Evolutionary conservation across 2,329 filamentous ascomycete genomes (phyloP), one percentile per base, ranked within the genome.

Genomic region (Fusarium sp.): DNA sequence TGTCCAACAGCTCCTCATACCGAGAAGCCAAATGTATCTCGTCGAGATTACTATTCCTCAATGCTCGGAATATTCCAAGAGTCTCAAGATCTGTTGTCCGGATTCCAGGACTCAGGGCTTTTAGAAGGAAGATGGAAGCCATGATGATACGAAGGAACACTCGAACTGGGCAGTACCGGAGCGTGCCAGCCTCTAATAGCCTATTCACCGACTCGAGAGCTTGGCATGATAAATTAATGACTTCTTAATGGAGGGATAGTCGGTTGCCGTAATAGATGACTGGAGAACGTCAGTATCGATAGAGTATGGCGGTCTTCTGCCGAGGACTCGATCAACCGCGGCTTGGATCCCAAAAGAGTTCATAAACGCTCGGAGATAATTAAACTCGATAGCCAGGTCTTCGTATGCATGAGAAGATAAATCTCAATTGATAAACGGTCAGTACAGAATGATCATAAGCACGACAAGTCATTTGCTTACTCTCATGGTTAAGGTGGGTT

Each of bases 171-270:
- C 84, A 86, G 69, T 86, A 89, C 7, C 84, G 82, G n/a, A 90
- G 79, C 12, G 78, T 79, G 1, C 81, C 81, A 6, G 80, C 81
- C 31, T 88, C 83, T 6, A 84, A 83, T 4, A 89, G 81, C 44
- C 85, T 82, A 2, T 81, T 84, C 6, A 86, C 85, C 54, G 85
- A 87, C 53, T 85, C 80, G 7, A 89, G 78, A 33, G 88, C 87
- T 58, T 87, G 81, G 48, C 85, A 85, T 65, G 85, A 87, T 4
- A 85, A 86, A 26, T 88, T 85, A 7, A 88, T 86, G 3, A 89
- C 87, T 74, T 88, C 86, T 86, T 84, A 20, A 89, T 87, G 70
- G 88, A 89, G 39, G 85, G 83, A 61, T 87, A 88, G 71, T 89
- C 87, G 53, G 83, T 82, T 4, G 84, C 82, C 81, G 71, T 85